phyloP scores from a whole-genome alignment of 164 flowering plant genomes.

The Chimonanthus salicifolius region DNA sequence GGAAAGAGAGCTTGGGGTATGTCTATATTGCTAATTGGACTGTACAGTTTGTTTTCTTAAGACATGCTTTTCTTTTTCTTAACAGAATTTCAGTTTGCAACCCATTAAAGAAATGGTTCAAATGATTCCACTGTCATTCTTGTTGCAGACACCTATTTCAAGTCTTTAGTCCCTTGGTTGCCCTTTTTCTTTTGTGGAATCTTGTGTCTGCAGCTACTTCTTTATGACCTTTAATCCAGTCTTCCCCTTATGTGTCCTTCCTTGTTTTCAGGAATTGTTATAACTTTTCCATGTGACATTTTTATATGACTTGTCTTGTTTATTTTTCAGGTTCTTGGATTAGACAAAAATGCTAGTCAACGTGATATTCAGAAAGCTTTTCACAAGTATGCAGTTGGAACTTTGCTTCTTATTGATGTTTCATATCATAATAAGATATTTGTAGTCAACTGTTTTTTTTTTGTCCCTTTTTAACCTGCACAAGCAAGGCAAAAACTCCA shows the following conservation, averaged over 20 bases:
- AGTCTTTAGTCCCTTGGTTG: not conserved
- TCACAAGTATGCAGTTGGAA: constrained; percentile 63
- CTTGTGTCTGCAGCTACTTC: too few relatives aligned
- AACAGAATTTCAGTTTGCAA: too few relatives aligned
- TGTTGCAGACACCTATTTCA: not conserved
- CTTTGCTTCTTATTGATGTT: not conserved
- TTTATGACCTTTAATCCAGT: not conserved
- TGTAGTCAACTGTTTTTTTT: not conserved
- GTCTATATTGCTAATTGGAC: too few relatives aligned
- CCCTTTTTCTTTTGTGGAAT: not conserved
- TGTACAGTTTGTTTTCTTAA: too few relatives aligned
- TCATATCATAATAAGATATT: too few relatives aligned
- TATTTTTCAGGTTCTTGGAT: constrained; percentile 72
- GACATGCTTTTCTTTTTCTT: too few relatives aligned
- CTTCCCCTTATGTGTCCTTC: too few relatives aligned
- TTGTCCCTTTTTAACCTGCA: not conserved
- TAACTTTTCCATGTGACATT: not conserved
- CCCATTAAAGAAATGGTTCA: too few relatives aligned
- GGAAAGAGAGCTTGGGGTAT: too few relatives aligned
- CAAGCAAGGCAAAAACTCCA: too few relatives aligned
- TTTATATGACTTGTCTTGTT: not conserved
- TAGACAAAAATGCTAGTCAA: constrained; percentile 65
- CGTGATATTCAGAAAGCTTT: constrained; percentile 95
- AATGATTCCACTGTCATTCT: not conserved
- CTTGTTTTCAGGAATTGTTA: not conserved